A percentile compares a stretch with the other conserved stretches of the same genome.
Conservation (phyloP, 495 filamentous ascomycete genomes). For the Xanthoparmelia taractica region DNA sequence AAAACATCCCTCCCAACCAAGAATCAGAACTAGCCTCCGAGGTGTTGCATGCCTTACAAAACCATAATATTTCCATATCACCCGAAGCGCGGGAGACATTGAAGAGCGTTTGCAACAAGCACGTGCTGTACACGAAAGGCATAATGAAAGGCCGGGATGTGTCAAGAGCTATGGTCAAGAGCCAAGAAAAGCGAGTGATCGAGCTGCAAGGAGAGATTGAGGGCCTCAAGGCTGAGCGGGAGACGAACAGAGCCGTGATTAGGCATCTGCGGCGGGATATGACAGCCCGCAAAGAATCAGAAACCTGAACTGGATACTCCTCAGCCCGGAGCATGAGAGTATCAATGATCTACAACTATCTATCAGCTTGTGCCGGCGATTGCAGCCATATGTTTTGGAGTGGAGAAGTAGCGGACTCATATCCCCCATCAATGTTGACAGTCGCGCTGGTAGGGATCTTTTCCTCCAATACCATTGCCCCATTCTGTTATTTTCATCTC, state of each 20-base stretch:
- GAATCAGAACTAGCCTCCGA: conserved; percentile 45
- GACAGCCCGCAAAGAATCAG: conserved; percentile 13
- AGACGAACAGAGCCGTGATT: conserved; percentile 43
- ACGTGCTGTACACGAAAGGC: conserved; percentile 50
- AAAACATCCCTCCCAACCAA: conserved; percentile 30
- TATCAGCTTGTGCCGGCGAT: background rate
- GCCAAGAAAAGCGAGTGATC: conserved; percentile 51
- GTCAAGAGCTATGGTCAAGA: conserved; percentile 50
- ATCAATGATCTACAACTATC: background rate
- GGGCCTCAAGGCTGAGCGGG: conserved; percentile 44
- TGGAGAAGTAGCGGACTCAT: background rate
- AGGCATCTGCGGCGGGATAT: conserved; percentile 26
- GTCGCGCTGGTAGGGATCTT: background rate
- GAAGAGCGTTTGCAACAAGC: conserved; percentile 43
- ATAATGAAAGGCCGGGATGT: conserved; percentile 56
- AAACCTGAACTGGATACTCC: background rate
- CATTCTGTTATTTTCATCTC: too few relatives aligned
- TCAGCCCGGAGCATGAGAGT: background rate
- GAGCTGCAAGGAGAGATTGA: conserved; percentile 43
- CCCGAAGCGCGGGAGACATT: conserved; percentile 37
- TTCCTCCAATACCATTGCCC: background rate
- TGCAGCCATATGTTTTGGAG: background rate
- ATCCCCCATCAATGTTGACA: too few relatives aligned
- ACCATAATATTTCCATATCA: conserved; percentile 39
- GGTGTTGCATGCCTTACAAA: conserved; percentile 44